These are phyloP conservation scores for Oryza punctata DNA, from an alignment of 176 grass and related monocot species.

Conservation along the genomic window DNA sequence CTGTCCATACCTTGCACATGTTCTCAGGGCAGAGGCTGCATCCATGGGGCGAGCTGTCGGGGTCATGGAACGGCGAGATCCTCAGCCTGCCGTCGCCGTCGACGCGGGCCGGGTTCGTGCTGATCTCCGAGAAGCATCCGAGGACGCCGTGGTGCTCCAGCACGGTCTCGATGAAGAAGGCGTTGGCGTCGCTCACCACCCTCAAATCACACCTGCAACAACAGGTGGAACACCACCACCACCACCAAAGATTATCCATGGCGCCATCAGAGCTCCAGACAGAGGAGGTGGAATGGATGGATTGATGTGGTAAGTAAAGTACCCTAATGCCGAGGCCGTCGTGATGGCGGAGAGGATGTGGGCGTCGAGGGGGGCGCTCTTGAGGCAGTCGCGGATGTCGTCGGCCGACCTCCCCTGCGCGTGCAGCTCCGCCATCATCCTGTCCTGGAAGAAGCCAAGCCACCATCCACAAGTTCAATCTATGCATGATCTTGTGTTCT, in stretches of 20 bases:
- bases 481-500: neutral
- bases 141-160: slow-evolving; percentile 69
- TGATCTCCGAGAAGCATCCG: slow-evolving; percentile 76
- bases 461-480: neutral
- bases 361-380: slow-evolving; percentile 54
- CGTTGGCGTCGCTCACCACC: slow-evolving; percentile 88
- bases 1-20: slow-evolving; percentile 83
- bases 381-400: slow-evolving; percentile 64
- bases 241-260: neutral
- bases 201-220: slow-evolving; percentile 66
- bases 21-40: slow-evolving; percentile 81
- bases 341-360: slow-evolving; percentile 63
- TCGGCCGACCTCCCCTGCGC: slow-evolving; percentile 54
- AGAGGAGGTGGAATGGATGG: too few species aligned
- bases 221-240: neutral
- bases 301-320: too few species aligned
- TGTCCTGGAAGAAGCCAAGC: slow-evolving; percentile 53
- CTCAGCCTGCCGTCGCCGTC: slow-evolving; percentile 64
- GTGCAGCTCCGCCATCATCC: slow-evolving; percentile 83
- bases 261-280: too few species aligned
- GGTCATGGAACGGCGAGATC: slow-evolving; percentile 72
- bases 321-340: slow-evolving; percentile 58
- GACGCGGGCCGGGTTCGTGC: slow-evolving; percentile 60
- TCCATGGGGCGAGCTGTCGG: slow-evolving; percentile 46
- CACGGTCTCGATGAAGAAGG: slow-evolving; percentile 83